Evolutionary conservation across 208 protist genomes (phyloP), one percentile per base, ranked within the genome.

Genomic region (Trypanosoma caninum): DNA sequence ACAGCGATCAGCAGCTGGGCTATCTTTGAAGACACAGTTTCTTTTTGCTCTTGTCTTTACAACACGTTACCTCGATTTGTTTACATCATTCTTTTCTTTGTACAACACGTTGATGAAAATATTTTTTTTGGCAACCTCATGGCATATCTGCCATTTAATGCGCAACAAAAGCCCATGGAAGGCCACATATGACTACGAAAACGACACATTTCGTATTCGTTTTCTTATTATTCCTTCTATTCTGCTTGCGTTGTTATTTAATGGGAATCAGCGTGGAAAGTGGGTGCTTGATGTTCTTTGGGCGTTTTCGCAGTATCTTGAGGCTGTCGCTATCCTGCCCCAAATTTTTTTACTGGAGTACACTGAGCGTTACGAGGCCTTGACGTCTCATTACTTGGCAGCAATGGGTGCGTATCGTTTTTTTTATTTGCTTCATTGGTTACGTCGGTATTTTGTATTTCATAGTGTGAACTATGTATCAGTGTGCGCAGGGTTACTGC

Each of bases 71-170:
- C 16, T 98, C 18, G 92, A 98, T 59, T 65, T 98, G 18, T 93
- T 98, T 53, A 72, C 80, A 23, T 69, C 60, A 10, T 92, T 76
- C 60, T 61, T 90, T 22, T 83, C 78, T 11, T 10, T 96, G 27
- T 99, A 99, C 78, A 97, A 97, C 71, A 92, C 80, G 20, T 27
- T 91, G 30, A 97, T 98, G 93, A 99, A 98, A 78, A 57, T 98
- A 20, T 84, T 98, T 59, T 99, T 97, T 54, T 66, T 99, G 35
- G 50, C 54, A 8, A 80, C 88, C 2, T 87, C 91, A 0, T 73
- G 77, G 65, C 75, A 88, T 63, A 98, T 97, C 51, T 91, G 93
- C 72, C 98, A 95, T 62, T 70, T 98, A 47, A 98, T 99, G 80
- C 68, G 68, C 30, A 87, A 74, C 53, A 82, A 84, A 40, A 84